Evolutionary conservation across 257 asterid genomes (phyloP).

Genomic region (Solanum neorickii): DNA sequence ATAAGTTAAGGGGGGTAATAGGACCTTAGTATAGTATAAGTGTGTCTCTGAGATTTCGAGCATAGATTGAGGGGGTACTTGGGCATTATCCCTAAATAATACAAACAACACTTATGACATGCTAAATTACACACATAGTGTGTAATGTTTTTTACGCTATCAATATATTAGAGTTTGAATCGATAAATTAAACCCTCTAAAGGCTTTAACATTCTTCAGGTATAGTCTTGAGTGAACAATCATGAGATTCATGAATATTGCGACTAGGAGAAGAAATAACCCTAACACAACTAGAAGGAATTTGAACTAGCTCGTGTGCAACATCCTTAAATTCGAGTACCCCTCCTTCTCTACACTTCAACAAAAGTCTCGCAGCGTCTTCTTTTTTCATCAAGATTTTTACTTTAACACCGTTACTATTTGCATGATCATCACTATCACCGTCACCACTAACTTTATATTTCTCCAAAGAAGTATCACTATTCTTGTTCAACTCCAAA

Average conservation of each 20-base stretch:
- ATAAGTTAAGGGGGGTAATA: too few relatives aligned
- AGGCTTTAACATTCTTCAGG: neutral
- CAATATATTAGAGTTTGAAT: neutral
- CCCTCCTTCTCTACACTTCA: constrained; percentile 18
- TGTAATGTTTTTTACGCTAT: neutral
- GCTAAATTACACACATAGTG: neutral
- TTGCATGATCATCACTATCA: neutral
- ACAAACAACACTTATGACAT: neutral
- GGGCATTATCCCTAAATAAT: neutral
- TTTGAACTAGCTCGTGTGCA: constrained; percentile 4
- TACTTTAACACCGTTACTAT: neutral
- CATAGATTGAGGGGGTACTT: too few relatives aligned
- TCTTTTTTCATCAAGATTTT: constrained; percentile 19
- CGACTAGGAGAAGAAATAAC: neutral
- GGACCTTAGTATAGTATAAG: too few relatives aligned
- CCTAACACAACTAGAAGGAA: neutral
- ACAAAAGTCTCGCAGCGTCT: constrained; percentile 15
- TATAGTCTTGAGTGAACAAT: neutral
- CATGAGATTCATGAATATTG: neutral
- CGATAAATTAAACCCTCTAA: neutral
- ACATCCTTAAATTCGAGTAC: constrained; percentile 14
- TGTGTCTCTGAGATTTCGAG: too few relatives aligned
- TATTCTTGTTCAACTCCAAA: neutral
- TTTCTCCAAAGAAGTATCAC: neutral
- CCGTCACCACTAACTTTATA: neutral